phyloP scores from a whole-genome alignment of 345 rosid species.

The Pugionium dolabratum region DNA sequence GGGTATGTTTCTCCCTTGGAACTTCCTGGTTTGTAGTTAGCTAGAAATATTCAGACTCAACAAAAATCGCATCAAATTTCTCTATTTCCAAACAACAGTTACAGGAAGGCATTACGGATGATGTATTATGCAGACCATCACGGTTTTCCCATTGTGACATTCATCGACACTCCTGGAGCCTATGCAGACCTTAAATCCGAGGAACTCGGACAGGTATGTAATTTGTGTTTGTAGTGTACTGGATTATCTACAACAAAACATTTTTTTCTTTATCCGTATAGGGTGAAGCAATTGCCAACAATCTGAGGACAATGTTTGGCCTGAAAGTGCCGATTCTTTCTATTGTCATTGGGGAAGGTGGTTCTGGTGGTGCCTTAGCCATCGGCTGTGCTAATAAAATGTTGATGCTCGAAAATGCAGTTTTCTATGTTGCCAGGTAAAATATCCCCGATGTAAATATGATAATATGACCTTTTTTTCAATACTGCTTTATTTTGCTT shows the following conservation, averaged over 20 bases:
- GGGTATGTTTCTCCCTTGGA: conserved; percentile 58
- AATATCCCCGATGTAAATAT: neutral
- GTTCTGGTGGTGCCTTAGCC: conserved; percentile 99
- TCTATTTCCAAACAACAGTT: conserved; percentile 48
- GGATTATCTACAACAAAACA: conserved; percentile 10
- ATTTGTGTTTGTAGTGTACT: conserved; percentile 21
- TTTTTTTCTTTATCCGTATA: conserved; percentile 24
- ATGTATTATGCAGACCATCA: conserved; percentile 89
- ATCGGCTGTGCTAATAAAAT: conserved; percentile 92
- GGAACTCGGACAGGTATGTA: conserved; percentile 69
- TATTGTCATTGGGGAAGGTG: conserved; percentile 97
- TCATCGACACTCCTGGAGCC: conserved; percentile 87
- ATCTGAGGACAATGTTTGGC: conserved; percentile 94
- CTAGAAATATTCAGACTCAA: conserved; percentile 21
- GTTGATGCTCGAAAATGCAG: conserved; percentile 95
- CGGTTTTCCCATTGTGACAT: conserved; percentile 77
- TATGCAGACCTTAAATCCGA: conserved; percentile 77
- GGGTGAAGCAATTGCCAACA: conserved; percentile 99
- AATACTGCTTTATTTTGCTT: conserved; percentile 2
- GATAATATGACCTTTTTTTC: neutral
- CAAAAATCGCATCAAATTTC: conserved; percentile 18
- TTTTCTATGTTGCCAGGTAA: conserved; percentile 97
- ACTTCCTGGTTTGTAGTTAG: neutral
- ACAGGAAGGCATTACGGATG: conserved; percentile 83
- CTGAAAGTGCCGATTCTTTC: conserved; percentile 92